Percentiles rank a stretch among this genome's conserved stretches.
Evolutionary conservation across 208 protist species (phyloP).

Genomic region (Angomonas deanei): DNA sequence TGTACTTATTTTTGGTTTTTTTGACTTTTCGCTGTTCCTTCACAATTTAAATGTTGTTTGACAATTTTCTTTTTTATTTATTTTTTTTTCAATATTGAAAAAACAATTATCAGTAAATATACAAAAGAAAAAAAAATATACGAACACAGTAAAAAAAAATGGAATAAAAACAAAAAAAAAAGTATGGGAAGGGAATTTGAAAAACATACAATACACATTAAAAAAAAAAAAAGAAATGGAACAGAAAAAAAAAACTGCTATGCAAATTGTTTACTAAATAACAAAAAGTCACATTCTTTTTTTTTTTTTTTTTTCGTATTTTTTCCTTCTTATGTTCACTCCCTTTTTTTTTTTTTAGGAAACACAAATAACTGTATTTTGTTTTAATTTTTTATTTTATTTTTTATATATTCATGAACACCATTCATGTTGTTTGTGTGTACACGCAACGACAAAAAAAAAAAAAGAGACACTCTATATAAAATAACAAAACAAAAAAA

Average conservation of each 20-base stretch:
- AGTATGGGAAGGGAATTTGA: too few species aligned
- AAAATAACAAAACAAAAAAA: conserved; percentile 3
- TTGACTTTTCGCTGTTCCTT: too few species aligned
- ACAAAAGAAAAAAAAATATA: too few species aligned
- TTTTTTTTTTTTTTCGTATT: background rate
- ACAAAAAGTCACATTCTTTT: background rate
- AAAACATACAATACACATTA: background rate
- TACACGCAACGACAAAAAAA: background rate
- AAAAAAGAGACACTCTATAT: background rate
- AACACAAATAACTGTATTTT: background rate
- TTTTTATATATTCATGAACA: background rate
- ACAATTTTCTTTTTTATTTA: too few species aligned
- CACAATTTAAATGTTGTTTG: too few species aligned
- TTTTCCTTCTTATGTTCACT: background rate
- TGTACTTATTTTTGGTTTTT: too few species aligned
- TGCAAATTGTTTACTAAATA: too few species aligned
- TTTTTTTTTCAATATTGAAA: too few species aligned
- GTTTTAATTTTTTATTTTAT: background rate
- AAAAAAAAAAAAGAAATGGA: background rate
- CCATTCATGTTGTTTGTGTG: background rate
- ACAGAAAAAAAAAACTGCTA: too few species aligned
- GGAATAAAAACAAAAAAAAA: too few species aligned
- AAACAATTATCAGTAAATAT: too few species aligned
- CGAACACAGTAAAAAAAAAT: too few species aligned
- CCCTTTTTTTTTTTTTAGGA: background rate